phyloP scores from a whole-genome alignment of 371 early-diverging fungal species.

The Choanephora cucurbitarum region DNA sequence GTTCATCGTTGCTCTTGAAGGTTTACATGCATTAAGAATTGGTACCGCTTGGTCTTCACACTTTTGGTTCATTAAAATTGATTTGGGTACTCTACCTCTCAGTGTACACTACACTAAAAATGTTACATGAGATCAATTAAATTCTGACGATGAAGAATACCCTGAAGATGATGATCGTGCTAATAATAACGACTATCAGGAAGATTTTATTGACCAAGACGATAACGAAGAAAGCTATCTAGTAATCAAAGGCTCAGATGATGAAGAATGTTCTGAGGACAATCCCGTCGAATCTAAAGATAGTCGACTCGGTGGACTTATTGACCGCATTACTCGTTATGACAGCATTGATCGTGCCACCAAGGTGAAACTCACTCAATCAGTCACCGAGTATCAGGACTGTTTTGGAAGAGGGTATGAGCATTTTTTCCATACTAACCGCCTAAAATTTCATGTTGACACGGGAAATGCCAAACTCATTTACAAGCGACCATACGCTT shows the following conservation, averaged over 20 bases:
- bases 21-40: neutral
- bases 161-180: neutral
- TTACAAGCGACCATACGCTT: neutral
- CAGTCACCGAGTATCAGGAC: neutral
- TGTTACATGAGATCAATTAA: neutral
- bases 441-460: neutral
- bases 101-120: neutral
- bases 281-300: neutral
- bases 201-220: neutral
- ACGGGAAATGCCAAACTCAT: conserved; percentile 1
- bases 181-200: neutral
- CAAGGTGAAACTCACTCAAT: neutral
- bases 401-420: neutral
- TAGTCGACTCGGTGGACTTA: neutral
- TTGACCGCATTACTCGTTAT: neutral
- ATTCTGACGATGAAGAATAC: neutral
- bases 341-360: neutral
- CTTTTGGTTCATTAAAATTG: neutral
- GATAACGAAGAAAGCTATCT: neutral
- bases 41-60: conserved; percentile 2
- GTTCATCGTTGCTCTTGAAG: conserved; percentile 1
- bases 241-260: neutral
- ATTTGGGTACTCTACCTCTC: neutral
- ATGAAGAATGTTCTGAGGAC: neutral
- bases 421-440: neutral